Base-by-base conservation (phyloP, 2,329 filamentous ascomycete genomes). In the Xenosphaeropsis pyriputrescens region DNA sequence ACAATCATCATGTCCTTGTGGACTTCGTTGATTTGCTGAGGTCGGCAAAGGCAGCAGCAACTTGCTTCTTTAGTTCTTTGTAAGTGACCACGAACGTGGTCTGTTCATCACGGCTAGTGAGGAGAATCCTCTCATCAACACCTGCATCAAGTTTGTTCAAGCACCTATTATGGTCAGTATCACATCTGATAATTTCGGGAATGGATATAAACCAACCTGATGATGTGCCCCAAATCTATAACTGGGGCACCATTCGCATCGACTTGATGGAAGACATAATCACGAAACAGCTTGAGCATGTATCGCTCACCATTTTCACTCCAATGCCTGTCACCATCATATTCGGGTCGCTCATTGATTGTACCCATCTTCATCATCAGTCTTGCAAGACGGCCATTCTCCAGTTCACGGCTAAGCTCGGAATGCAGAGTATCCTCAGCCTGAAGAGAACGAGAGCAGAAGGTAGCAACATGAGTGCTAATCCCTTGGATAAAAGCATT, bases 191-290 rank as follows among this genome's bases (percentile, higher is more conserved):
- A 11, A 26, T 9, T 9, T 26, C 3, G 8, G 22, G 8, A 5
- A 26, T 26, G 5, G 2, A 8, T 15, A 3, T 15, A 32, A 15
- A 17, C 30, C 8, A 15, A 32, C 18, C 71, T 73, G 34, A 98
- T 58, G 45, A 96, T 85, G 60, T 96, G 88, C 3, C 82, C 89
- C 41, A 95, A 65, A 53, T 95, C 84, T 5, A 93, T 67, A 2
- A 88, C 79, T 0, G 91, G 82, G 38, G 83, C 80, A 12, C 85
- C 86, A 40, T 85, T 76, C 19, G 74, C 71, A 55, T 96, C 86
- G 11, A 95, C 86, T 52, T 93, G 88, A 57, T 98, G 91, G 61
- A 96, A 98, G 31, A 95, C 85, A 50, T 93, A 96, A 59, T 98
- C 91, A 36, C 91, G 75, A 65, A 96, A 96, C 7, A 98, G 70